Evolutionary conservation across 371 early-diverging fungal species (phyloP).

Genomic region (Apophysomyces elegans): DNA sequence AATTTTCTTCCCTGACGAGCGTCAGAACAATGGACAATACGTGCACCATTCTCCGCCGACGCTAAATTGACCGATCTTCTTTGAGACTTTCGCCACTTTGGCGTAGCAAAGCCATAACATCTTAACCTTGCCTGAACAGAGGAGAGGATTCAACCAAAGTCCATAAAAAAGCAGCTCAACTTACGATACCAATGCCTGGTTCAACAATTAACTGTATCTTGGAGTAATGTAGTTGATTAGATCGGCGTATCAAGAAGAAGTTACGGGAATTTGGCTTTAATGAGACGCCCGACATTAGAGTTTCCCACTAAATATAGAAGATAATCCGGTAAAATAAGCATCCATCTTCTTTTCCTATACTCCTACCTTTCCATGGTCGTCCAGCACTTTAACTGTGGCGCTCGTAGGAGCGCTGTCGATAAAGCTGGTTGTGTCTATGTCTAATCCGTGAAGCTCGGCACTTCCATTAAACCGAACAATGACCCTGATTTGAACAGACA

Average conservation of each 20-base stretch:
- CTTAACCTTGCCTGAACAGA: slow-evolving; percentile 67
- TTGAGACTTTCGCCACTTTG: slow-evolving; percentile 45
- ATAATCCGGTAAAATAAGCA: background rate
- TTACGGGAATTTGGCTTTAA: slow-evolving; percentile 66
- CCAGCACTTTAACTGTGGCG: slow-evolving; percentile 56
- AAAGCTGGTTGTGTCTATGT: slow-evolving; percentile 83
- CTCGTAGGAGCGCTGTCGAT: slow-evolving; percentile 74
- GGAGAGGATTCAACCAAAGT: background rate
- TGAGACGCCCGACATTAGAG: slow-evolving; percentile 63
- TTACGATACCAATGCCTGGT: slow-evolving; percentile 85
- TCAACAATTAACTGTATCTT: slow-evolving; percentile 72
- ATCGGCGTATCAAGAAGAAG: slow-evolving; percentile 55
- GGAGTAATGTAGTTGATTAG: slow-evolving; percentile 43
- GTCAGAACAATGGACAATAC: slow-evolving; percentile 71
- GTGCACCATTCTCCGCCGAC: slow-evolving; percentile 72
- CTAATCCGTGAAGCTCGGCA: slow-evolving; percentile 75
- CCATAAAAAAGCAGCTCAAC: background rate
- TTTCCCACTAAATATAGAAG: slow-evolving; percentile 60
- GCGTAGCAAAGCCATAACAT: slow-evolving; percentile 72
- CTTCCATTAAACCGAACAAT: slow-evolving; percentile 74
- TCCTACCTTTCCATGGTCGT: slow-evolving; percentile 12
- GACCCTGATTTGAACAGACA: slow-evolving; percentile 38
- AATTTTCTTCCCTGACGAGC: slow-evolving; percentile 67
- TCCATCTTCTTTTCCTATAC: background rate
- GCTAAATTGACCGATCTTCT: slow-evolving; percentile 71